A percentile compares a stretch with the other conserved stretches of the same genome.
These are phyloP conservation scores for Grifola frondosa DNA, from an alignment of 1,284 basidiomycete species.

Conservation along the genomic window DNA sequence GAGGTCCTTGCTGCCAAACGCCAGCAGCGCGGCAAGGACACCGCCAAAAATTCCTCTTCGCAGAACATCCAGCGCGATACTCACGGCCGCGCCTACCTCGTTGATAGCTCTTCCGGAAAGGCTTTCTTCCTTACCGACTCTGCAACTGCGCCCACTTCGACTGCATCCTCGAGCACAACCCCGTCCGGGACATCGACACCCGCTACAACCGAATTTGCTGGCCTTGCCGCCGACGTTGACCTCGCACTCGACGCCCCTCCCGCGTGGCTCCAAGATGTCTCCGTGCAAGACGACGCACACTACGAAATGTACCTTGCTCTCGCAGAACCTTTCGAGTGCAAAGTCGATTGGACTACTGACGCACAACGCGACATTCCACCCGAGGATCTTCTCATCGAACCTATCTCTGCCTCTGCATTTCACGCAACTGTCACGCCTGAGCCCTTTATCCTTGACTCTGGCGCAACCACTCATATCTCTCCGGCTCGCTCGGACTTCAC, in stretches of 20 bases:
- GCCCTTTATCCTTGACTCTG: slow-evolving; percentile 33
- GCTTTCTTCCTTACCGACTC: no score
- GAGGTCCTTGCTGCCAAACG: slow-evolving; percentile 1
- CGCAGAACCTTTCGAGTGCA: neutral
- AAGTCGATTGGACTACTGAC: no score
- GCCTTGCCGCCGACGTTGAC: neutral
- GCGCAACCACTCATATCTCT: slow-evolving; percentile 31
- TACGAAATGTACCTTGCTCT: neutral
- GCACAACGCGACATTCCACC: no score
- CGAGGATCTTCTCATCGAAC: no score
- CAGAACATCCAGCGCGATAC: no score
- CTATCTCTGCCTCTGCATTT: neutral
- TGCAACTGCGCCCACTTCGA: no score
- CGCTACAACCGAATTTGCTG: neutral
- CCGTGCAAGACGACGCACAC: slow-evolving; percentile 2
- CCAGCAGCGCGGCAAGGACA: no score
- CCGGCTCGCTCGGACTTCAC: slow-evolving; percentile 30
- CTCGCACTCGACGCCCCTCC: neutral
- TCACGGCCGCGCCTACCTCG: no score
- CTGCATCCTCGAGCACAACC: no score
- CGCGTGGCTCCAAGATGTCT: neutral
- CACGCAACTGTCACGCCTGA: neutral
- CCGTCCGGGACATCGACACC: neutral
- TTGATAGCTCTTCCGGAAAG: neutral
- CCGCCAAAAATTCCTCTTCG: no score